Evolutionary conservation across 148 eudicot species (phyloP).

Genomic region (Talinum fruticosum): DNA sequence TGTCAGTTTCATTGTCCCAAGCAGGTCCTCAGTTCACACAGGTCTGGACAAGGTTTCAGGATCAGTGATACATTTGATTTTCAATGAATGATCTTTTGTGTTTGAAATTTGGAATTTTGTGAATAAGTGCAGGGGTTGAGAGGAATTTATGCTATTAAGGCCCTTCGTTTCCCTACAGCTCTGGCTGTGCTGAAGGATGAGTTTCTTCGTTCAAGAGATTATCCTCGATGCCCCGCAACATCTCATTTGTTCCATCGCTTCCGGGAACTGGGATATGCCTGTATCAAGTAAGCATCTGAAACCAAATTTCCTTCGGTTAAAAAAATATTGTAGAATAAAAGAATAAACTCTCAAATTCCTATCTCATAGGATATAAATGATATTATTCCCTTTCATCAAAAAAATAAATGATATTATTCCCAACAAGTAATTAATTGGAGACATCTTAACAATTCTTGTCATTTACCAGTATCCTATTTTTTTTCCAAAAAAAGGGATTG

Average conservation of each 20-base stretch:
- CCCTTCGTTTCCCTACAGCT: slow-evolving; percentile 94
- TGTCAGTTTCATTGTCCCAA: slow-evolving; percentile 94
- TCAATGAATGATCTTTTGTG: not conserved
- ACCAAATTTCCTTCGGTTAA: not conserved
- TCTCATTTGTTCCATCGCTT: slow-evolving; percentile 94
- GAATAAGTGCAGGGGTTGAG: slow-evolving; percentile 59
- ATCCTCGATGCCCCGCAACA: slow-evolving; percentile 93
- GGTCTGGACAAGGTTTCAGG: slow-evolving; percentile 36
- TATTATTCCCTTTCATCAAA: no score
- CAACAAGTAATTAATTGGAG: no score
- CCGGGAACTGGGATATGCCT: slow-evolving; percentile 92
- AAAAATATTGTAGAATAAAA: no score
- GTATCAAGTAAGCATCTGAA: slow-evolving; percentile 66
- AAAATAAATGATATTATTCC: no score
- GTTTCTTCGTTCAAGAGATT: slow-evolving; percentile 93
- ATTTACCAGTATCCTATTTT: no score
- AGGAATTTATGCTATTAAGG: slow-evolving; percentile 89
- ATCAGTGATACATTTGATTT: slow-evolving; percentile 8
- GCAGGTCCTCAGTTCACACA: slow-evolving; percentile 98
- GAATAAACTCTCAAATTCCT: no score
- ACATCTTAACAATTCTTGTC: no score
- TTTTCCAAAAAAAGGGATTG: no score
- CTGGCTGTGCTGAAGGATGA: slow-evolving; percentile 90
- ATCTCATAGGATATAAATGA: no score
- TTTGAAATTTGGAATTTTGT: slow-evolving; percentile 2